phyloP scores from a whole-genome alignment of 345 rosid species.

The Lepidium aucheri region DNA sequence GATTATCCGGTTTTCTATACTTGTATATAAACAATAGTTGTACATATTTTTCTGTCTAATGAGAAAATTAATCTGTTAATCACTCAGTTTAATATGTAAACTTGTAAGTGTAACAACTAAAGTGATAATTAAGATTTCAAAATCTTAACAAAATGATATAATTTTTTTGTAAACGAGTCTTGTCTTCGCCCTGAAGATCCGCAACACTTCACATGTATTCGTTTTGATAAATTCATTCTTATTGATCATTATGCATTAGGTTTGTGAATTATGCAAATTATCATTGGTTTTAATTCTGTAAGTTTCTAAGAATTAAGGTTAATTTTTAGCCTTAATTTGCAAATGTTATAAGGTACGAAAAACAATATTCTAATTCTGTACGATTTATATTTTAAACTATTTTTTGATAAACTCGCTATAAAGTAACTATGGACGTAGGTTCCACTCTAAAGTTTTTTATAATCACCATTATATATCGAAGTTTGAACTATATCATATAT shows the following conservation, averaged over 20 bases:
- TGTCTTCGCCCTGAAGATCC: neutral
- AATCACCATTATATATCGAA: conserved; percentile 11
- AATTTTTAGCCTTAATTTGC: neutral
- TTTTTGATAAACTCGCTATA: conserved; percentile 1
- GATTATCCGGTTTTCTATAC: no score
- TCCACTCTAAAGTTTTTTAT: conserved; percentile 8
- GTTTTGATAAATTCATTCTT: neutral
- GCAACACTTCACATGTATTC: conserved; percentile 24
- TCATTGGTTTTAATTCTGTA: neutral
- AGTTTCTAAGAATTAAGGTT: neutral
- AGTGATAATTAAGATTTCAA: conserved; percentile 1
- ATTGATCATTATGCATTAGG: conserved; percentile 1
- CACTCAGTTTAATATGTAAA: no score
- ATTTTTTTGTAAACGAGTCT: neutral
- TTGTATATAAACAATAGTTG: no score
- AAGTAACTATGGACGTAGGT: conserved; percentile 6
- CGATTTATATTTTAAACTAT: neutral
- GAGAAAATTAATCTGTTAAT: no score
- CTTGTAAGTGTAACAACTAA: neutral
- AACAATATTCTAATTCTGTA: neutral
- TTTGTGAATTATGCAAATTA: neutral
- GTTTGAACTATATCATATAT: neutral
- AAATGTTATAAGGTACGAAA: neutral
- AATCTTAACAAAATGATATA: neutral
- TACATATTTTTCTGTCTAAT: no score